phyloP scores from a whole-genome alignment of 2,329 filamentous ascomycete species.

The Aspergillus felis region DNA sequence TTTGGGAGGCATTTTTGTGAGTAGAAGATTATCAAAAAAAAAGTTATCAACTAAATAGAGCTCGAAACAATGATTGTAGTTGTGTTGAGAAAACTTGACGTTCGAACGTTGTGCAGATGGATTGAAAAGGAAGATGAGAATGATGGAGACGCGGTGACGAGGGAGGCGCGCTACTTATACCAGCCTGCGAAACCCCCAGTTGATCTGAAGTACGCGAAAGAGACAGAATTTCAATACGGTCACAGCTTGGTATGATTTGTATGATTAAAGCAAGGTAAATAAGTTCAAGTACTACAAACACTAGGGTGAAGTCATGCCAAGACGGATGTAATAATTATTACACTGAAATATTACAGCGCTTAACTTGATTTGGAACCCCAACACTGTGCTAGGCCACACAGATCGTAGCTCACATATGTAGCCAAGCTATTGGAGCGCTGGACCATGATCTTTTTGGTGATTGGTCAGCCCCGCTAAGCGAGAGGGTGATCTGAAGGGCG shows the following conservation, averaged over 20 bases:
- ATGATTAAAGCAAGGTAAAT: slow-evolving; percentile 36
- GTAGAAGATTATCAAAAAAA: slow-evolving; percentile 22
- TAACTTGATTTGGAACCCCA: slow-evolving; percentile 24
- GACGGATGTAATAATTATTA: slow-evolving; percentile 19
- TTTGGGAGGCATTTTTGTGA: slow-evolving; percentile 89
- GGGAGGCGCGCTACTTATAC: slow-evolving; percentile 46
- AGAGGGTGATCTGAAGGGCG: slow-evolving; percentile 46
- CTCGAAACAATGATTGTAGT: neutral
- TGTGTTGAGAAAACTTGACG: slow-evolving; percentile 26
- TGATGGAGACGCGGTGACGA: slow-evolving; percentile 38
- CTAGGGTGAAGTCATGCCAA: slow-evolving; percentile 13
- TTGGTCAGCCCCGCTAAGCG: slow-evolving; percentile 41
- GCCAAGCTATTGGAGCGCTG: slow-evolving; percentile 12
- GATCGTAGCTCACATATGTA: slow-evolving; percentile 12
- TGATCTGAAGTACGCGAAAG: slow-evolving; percentile 44
- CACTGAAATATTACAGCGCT: slow-evolving; percentile 20
- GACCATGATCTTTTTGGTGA: slow-evolving; percentile 34
- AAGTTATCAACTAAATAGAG: slow-evolving; percentile 4
- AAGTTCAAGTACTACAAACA: slow-evolving; percentile 13
- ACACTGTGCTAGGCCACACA: slow-evolving; percentile 1
- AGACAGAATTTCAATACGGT: slow-evolving; percentile 47
- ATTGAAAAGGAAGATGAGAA: slow-evolving; percentile 30
- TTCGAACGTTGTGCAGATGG: slow-evolving; percentile 22
- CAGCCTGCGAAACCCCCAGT: slow-evolving; percentile 35
- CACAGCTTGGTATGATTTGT: slow-evolving; percentile 41